Evolutionary conservation across 257 asterid genomes (phyloP).

Genomic region (Gentiana straminea): DNA sequence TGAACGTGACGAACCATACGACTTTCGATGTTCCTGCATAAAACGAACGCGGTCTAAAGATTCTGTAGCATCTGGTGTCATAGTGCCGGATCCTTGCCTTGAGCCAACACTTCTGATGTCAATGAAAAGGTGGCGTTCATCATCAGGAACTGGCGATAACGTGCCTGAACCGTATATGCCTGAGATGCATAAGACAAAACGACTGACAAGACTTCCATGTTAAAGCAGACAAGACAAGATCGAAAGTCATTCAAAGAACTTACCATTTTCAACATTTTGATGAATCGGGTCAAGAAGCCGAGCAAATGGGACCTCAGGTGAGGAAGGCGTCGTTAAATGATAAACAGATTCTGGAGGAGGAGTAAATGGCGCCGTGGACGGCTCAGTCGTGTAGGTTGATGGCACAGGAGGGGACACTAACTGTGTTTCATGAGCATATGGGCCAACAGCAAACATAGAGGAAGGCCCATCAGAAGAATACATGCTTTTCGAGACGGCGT

Average conservation of each 20-base stretch:
- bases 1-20: constrained; percentile 34
- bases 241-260: constrained; percentile 56
- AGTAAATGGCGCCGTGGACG: constrained; percentile 92
- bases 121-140: constrained; percentile 54
- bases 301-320: constrained; percentile 98
- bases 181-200: constrained; percentile 82
- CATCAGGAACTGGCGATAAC: constrained; percentile 71
- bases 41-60: constrained; percentile 20
- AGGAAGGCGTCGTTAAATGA: constrained; percentile 85
- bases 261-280: constrained; percentile 40
- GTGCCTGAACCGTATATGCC: constrained; percentile 92
- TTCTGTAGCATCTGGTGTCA: constrained; percentile 55
- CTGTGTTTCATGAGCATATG: constrained; percentile 86
- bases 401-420: constrained; percentile 90
- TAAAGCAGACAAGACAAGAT: constrained; percentile 66
- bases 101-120: constrained; percentile 55
- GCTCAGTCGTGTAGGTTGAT: constrained; percentile 85
- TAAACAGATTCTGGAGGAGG: constrained; percentile 80
- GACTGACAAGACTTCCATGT: constrained; percentile 95
- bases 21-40: constrained; percentile 33
- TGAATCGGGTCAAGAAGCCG: constrained; percentile 64
- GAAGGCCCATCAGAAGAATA: constrained; percentile 79
- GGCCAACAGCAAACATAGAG: constrained; percentile 86
- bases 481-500: constrained; percentile 53
- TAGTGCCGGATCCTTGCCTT: constrained; percentile 53